Base-by-base conservation (phyloP, 345 rosid species). In the Boechera retrofracta region DNA sequence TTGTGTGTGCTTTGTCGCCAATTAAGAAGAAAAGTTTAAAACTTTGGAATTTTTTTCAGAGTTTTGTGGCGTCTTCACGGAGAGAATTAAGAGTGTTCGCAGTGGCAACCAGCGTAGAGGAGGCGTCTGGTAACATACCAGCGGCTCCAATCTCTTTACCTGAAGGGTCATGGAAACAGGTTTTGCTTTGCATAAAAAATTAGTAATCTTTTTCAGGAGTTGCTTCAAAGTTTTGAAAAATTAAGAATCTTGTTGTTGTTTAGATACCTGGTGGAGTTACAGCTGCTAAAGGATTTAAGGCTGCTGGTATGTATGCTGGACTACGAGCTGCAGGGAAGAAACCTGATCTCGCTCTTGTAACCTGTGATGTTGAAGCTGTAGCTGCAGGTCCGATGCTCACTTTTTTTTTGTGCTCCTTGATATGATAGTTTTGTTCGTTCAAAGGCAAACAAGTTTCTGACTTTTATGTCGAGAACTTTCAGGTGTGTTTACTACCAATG, bases 191-290 rank as follows among this genome's bases (percentile, higher is more conserved):
- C 29, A 24, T 71, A 1, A 2, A 64, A 3, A 36, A 10, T 47
- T 69, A 0, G 4, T 6, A 69, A 61, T 31, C 28, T 52, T 38
- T 29, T 21, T 52, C 7, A 32, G 38, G 9, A 38, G 42, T 48
- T 24, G 21, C 54, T 52, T 26, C 4, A 9, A 16, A 31, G 61
- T 6, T 26, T 62, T 13, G 21, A 28, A 35, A 51, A 18, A 0
- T 44, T n/a, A 51, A 60, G 56, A 56, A 26, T n/a, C 16, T 33
- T 61, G 32, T 68, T 74, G 13, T 58, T 63, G 64, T 33, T 53
- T 74, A 95, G 98, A 82, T 91, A 80, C 85, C 94, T 0, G 98
- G 98, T 39, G 97, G 98, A 64, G 96, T 95, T 72, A 89, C 97
- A 18, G 98, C 99, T 51, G 91, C 99, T 0, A 89, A 85, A 80